phyloP scores from a whole-genome alignment of 1,284 basidiomycete genomes.

The Cutaneotrichosporon sp. region DNA sequence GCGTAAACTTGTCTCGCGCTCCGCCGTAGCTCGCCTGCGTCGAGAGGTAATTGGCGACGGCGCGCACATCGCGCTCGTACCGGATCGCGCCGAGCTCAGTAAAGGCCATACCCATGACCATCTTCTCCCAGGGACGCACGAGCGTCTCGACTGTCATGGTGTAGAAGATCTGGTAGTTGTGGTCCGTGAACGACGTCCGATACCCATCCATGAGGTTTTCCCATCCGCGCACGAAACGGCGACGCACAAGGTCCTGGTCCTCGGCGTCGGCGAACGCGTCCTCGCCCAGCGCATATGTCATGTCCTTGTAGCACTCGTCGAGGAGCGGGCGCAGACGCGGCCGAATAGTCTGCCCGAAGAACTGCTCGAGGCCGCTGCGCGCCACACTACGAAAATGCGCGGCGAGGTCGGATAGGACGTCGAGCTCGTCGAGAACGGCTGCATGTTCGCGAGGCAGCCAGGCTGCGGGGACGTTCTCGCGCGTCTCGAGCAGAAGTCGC shows the following conservation, averaged over 20 bases:
- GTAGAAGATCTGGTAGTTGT: slow-evolving; percentile 83
- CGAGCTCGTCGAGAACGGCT: slow-evolving; percentile 41
- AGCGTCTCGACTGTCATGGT: slow-evolving; percentile 79
- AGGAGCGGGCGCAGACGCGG: slow-evolving; percentile 80
- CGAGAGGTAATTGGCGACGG: slow-evolving; percentile 76
- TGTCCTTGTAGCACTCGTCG: slow-evolving; percentile 82
- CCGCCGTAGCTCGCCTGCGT: slow-evolving; percentile 83
- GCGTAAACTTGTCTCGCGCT: slow-evolving; percentile 82
- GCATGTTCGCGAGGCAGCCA: slow-evolving; percentile 65
- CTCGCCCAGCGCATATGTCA: slow-evolving; percentile 85
- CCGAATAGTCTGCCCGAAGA: slow-evolving; percentile 88
- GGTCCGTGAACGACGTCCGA: slow-evolving; percentile 72
- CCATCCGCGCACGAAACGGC: slow-evolving; percentile 83
- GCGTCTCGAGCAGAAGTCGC: slow-evolving; percentile 69
- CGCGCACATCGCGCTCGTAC: slow-evolving; percentile 88
- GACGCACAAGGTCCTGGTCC: slow-evolving; percentile 77
- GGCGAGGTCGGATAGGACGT: slow-evolving; percentile 48
- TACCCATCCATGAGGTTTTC: slow-evolving; percentile 78
- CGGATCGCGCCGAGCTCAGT: slow-evolving; percentile 97
- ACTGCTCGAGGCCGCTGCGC: slow-evolving; percentile 82
- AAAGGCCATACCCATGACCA: slow-evolving; percentile 74
- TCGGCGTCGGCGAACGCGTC: slow-evolving; percentile 79
- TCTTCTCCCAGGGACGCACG: slow-evolving; percentile 90
- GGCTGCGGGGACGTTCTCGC: slow-evolving; percentile 63
- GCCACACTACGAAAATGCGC: slow-evolving; percentile 68